Evolutionary conservation across 805 yeast species (phyloP).

Genomic region (Saccharomycopsis synnaedendra): DNA sequence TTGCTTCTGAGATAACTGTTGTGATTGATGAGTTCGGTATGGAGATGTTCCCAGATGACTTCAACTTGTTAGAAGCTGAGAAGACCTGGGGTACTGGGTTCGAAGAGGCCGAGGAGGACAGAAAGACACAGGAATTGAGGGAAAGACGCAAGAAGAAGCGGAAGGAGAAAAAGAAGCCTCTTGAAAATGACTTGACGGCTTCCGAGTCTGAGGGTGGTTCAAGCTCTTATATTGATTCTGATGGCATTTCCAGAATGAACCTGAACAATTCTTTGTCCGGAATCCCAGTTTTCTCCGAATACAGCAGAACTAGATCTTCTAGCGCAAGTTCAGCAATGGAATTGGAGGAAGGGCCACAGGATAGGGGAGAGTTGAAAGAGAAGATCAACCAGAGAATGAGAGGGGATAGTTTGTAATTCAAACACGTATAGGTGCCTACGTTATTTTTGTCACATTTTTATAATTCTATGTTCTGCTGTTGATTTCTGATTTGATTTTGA

Average conservation of each 20-base stretch:
- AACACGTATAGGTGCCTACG: neutral
- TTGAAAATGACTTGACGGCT: neutral
- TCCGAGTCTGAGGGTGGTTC: conserved; percentile 2
- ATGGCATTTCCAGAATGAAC: conserved; percentile 50
- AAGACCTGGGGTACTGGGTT: conserved; percentile 3
- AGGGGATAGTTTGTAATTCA: neutral
- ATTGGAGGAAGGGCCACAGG: neutral
- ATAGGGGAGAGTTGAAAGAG: conserved; percentile 4
- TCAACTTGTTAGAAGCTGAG: conserved; percentile 29
- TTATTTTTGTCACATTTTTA: neutral
- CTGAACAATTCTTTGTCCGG: conserved; percentile 53
- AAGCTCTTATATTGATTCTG: conserved; percentile 32
- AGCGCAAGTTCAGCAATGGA: neutral
- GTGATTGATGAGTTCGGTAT: conserved; percentile 81
- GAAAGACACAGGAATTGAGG: conserved; percentile 15
- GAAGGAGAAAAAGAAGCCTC: conserved; percentile 1
- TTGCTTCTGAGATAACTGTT: conserved; percentile 65
- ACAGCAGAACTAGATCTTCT: conserved; percentile 6
- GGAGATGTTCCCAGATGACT: conserved; percentile 68
- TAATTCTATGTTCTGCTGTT: too few species aligned
- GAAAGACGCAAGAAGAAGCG: conserved; percentile 12
- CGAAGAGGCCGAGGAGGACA: conserved; percentile 17
- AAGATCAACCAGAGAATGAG: conserved; percentile 9
- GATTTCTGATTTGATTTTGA: neutral
- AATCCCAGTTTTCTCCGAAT: conserved; percentile 40